Evolutionary conservation across 768 basidiomycete species (phyloP).

Genomic region (Termitomyces heimii): DNA sequence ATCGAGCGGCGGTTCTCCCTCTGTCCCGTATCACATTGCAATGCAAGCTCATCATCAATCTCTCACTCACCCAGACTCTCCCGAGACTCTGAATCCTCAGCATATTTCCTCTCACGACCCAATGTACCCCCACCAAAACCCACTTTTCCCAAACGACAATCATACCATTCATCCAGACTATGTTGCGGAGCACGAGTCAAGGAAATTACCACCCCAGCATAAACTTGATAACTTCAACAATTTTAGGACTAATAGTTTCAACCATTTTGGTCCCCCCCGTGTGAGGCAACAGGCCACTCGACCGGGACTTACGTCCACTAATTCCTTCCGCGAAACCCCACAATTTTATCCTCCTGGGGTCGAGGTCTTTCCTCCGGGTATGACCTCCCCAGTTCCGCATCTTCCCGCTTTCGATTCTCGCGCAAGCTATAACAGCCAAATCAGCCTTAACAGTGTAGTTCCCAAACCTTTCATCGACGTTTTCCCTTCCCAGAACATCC

Average conservation of each 20-base stretch:
- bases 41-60: constrained; percentile 39
- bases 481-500: constrained; percentile 18
- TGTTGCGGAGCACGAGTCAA: constrained; percentile 30
- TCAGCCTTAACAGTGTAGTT: constrained; percentile 18
- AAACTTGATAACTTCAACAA: constrained; percentile 31
- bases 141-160: constrained; percentile 27
- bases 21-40: constrained; percentile 47
- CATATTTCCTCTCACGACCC: constrained; percentile 28
- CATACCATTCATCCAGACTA: constrained; percentile 34
- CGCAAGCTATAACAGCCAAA: constrained; percentile 22
- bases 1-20: constrained; percentile 42
- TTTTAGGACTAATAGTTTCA: constrained; percentile 22
- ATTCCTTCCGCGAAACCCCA: constrained; percentile 29
- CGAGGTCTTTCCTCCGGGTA: constrained; percentile 30
- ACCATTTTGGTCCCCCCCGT: constrained; percentile 36
- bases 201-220: constrained; percentile 25
- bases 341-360: constrained; percentile 24
- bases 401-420: constrained; percentile 31
- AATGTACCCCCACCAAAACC: constrained; percentile 29
- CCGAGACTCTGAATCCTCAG: constrained; percentile 31
- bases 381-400: constrained; percentile 34
- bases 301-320: constrained; percentile 25
- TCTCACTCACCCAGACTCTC: constrained; percentile 43
- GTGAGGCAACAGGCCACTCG: constrained; percentile 31
- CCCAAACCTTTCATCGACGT: constrained; percentile 25